These are phyloP conservation scores for Ophiostoma triangulosporum DNA, from an alignment of 2,329 filamentous ascomycete genomes.

Conservation along the genomic window DNA sequence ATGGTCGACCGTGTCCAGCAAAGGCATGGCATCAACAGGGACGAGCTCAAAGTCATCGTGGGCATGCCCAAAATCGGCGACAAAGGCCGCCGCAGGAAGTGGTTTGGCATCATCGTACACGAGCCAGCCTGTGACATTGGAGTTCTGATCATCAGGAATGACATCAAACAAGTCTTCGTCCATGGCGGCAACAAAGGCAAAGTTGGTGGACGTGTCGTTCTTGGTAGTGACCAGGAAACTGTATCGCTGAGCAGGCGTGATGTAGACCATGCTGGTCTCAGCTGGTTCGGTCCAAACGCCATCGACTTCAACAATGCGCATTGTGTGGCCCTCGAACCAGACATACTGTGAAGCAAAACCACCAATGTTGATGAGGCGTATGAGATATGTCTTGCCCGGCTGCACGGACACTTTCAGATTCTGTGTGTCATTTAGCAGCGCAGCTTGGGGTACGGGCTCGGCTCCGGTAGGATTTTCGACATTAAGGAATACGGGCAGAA, in stretches of 20 bases:
- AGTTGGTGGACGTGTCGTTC: constrained; percentile 51
- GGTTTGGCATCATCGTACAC: constrained; percentile 38
- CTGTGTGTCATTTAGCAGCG: constrained; percentile 58
- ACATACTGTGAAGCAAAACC: constrained; percentile 55
- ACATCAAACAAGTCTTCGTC: constrained; percentile 58
- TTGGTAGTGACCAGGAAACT: constrained; percentile 53
- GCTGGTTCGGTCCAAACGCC: constrained; percentile 52
- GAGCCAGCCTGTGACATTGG: constrained; percentile 51
- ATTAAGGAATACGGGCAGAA: constrained; percentile 35
- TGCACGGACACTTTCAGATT: constrained; percentile 45
- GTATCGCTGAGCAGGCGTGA: constrained; percentile 54
- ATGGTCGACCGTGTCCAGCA: constrained; percentile 48
- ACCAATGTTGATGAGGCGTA: constrained; percentile 59
- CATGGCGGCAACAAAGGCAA: constrained; percentile 55
- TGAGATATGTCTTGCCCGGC: constrained; percentile 56
- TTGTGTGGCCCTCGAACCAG: constrained; percentile 53
- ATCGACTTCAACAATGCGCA: constrained; percentile 59
- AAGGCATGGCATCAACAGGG: constrained; percentile 49
- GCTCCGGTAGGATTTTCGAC: constrained; percentile 43
- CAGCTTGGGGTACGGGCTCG: constrained; percentile 53
- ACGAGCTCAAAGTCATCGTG: constrained; percentile 63
- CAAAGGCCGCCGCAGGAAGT: constrained; percentile 34
- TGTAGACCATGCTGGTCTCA: constrained; percentile 49
- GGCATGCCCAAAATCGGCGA: constrained; percentile 43
- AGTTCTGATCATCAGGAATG: constrained; percentile 53